Conservation (phyloP, 176 grass and related monocot species). For the Eragrostis nindensis region DNA sequence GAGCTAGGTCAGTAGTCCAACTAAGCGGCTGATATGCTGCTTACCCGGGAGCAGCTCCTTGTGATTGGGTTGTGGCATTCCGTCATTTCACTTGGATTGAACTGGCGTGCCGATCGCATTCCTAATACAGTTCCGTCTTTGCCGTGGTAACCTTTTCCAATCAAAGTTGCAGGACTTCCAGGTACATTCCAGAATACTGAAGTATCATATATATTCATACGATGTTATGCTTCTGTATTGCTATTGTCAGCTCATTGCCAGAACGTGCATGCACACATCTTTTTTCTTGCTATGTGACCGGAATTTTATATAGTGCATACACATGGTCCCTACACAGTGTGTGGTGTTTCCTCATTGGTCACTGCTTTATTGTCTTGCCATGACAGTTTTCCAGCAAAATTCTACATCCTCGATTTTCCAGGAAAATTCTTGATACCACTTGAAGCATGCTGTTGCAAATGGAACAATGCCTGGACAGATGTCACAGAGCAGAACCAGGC, state of each 20-base stretch:
- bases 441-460: background rate
- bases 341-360: background rate
- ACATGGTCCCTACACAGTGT: background rate
- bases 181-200: background rate
- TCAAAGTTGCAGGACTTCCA: constrained; percentile 9
- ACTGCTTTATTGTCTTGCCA: constrained; percentile 4
- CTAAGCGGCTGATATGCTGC: constrained; percentile 26
- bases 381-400: constrained; percentile 5
- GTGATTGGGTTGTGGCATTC: background rate
- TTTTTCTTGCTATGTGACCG: background rate
- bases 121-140: background rate
- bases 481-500: background rate
- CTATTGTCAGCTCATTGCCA: background rate
- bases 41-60: constrained; percentile 34
- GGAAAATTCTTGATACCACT: background rate
- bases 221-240: constrained; percentile 10
- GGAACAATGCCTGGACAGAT: background rate
- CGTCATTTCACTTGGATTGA: background rate
- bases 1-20: constrained; percentile 20
- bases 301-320: background rate
- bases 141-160: background rate
- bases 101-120: background rate
- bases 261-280: constrained; percentile 4
- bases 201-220: background rate
- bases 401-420: background rate